These are phyloP conservation scores for Tulasnella calospora DNA, from an alignment of 768 basidiomycete species.

Conservation along the genomic window DNA sequence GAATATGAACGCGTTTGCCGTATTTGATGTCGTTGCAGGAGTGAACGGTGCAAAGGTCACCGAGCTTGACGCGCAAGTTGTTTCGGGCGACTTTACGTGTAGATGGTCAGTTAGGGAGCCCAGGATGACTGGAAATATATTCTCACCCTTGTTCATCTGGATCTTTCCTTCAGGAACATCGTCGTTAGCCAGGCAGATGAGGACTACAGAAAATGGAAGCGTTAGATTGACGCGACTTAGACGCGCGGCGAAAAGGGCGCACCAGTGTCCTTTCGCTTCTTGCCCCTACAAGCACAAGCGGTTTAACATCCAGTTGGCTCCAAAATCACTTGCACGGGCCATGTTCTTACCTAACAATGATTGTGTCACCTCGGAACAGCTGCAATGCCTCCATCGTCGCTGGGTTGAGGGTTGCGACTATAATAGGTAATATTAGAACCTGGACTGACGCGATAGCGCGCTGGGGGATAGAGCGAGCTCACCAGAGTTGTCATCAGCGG, in stretches of 20 bases:
- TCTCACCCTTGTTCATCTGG: constrained; percentile 83
- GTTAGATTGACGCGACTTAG: constrained; percentile 7
- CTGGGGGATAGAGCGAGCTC: constrained; percentile 31
- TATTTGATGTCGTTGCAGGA: constrained; percentile 98
- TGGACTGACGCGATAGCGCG: neutral
- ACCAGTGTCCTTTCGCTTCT: constrained; percentile 89
- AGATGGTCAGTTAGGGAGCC: neutral
- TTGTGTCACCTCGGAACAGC: constrained; percentile 95
- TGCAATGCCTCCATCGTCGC: constrained; percentile 91
- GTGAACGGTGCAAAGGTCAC: constrained; percentile 93
- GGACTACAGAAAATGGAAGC: constrained; percentile 47
- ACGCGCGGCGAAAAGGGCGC: constrained; percentile 13
- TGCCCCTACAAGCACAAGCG: constrained; percentile 55
- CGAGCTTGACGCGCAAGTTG: constrained; percentile 95
- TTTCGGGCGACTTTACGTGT: constrained; percentile 79
- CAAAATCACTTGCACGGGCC: constrained; percentile 14
- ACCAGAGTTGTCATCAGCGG: constrained; percentile 95
- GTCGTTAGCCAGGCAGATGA: constrained; percentile 92
- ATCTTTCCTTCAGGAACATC: constrained; percentile 98
- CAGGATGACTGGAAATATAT: neutral
- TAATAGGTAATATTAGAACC: constrained; percentile 10
- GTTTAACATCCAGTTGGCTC: neutral
- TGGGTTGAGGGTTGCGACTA: constrained; percentile 92
- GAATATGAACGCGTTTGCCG: constrained; percentile 92
- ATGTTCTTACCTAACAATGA: constrained; percentile 73